These are phyloP conservation scores for Lasiosphaeris hirsuta DNA, from an alignment of 495 filamentous ascomycete genomes.

Conservation along the genomic window DNA sequence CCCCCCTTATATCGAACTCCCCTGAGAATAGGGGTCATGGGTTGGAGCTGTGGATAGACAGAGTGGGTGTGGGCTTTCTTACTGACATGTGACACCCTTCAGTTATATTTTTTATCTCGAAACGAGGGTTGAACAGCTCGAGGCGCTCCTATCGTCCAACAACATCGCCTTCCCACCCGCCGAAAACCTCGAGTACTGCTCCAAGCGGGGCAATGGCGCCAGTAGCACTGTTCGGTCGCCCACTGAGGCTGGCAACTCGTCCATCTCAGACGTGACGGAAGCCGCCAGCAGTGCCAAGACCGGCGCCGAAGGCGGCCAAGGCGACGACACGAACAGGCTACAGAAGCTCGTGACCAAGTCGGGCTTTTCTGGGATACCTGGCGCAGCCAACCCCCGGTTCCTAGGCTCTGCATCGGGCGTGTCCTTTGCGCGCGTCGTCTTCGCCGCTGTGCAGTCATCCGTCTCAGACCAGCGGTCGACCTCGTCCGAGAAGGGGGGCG, in stretches of 20 bases:
- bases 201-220: constrained; percentile 48
- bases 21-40: too few species aligned
- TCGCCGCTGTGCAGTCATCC: constrained; percentile 88
- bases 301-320: constrained; percentile 33
- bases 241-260: constrained; percentile 31
- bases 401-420: constrained; percentile 86
- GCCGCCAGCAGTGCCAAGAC: constrained; percentile 24
- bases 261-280: constrained; percentile 23
- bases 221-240: constrained; percentile 39
- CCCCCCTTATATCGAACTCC: too few species aligned
- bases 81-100: background rate
- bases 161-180: constrained; percentile 68
- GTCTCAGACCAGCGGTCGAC: constrained; percentile 64
- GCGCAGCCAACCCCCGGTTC: constrained; percentile 72
- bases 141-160: constrained; percentile 68
- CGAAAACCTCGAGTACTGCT: constrained; percentile 72
- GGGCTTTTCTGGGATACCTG: constrained; percentile 72
- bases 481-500: constrained; percentile 46
- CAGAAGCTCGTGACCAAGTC: constrained; percentile 69
- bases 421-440: constrained; percentile 90
- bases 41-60: too few species aligned
- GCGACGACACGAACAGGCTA: constrained; percentile 29
- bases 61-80: too few species aligned
- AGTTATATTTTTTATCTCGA: constrained; percentile 96
- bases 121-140: constrained; percentile 76